Conservation (phyloP, 352 stramenopile species). For the Hyaloperonospora brassicae region DNA sequence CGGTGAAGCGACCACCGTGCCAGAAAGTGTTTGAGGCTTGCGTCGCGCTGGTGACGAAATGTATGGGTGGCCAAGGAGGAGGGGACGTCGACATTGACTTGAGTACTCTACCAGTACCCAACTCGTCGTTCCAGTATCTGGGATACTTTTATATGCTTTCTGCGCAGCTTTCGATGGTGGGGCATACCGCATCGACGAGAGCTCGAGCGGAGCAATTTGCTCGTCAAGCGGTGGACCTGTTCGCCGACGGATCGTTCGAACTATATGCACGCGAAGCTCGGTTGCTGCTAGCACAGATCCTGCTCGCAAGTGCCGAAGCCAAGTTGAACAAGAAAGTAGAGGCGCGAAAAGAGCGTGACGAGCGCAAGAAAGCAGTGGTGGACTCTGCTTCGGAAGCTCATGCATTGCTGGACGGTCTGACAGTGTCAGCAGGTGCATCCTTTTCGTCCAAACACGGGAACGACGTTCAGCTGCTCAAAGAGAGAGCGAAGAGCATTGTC, state of each 20-base stretch:
- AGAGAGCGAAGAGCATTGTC: constrained; percentile 6
- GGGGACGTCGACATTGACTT: constrained; percentile 17
- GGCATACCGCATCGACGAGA: neutral
- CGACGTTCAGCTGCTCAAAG: constrained; percentile 3
- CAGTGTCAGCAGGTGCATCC: neutral
- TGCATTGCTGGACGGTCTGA: constrained; percentile 1
- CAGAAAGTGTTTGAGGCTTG: constrained; percentile 32
- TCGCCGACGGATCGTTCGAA: constrained; percentile 10
- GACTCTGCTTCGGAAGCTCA: neutral
- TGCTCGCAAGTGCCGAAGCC: constrained; percentile 18
- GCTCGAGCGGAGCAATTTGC: constrained; percentile 9
- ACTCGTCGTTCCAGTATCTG: constrained; percentile 26
- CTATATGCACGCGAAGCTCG: constrained; percentile 15
- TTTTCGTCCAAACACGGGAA: constrained; percentile 12
- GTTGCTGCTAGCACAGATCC: constrained; percentile 22
- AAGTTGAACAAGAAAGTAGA: constrained; percentile 12
- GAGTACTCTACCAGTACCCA: constrained; percentile 21
- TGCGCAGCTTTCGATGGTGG: constrained; percentile 18
- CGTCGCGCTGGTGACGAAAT: constrained; percentile 24
- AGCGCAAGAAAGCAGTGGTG: constrained; percentile 10
- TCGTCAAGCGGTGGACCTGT: constrained; percentile 11
- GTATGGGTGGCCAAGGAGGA: constrained; percentile 16
- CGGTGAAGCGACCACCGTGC: constrained; percentile 22
- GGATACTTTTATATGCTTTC: constrained; percentile 28
- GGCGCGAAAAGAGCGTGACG: constrained; percentile 9